phyloP scores from a whole-genome alignment of 2,329 filamentous ascomycete genomes.

The Aspergillus latus region DNA sequence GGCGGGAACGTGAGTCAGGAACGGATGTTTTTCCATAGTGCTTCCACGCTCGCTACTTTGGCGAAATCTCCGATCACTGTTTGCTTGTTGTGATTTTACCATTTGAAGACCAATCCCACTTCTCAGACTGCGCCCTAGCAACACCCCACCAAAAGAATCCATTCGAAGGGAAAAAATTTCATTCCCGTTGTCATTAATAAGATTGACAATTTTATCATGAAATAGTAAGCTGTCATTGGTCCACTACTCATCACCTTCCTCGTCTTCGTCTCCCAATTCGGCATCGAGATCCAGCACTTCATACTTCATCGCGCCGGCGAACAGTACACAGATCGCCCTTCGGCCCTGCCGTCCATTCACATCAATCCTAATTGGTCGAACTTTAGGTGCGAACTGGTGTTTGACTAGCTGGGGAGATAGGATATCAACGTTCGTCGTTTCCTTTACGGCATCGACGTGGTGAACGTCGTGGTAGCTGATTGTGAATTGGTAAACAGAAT shows the following conservation, averaged over 20 bases:
- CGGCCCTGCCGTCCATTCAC: constrained; percentile 58
- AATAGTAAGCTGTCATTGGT: neutral
- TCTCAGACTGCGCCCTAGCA: constrained; percentile 31
- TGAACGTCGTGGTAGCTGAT: constrained; percentile 25
- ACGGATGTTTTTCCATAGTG: neutral
- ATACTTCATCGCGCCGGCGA: constrained; percentile 54
- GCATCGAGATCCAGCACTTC: constrained; percentile 58
- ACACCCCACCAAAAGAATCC: constrained; percentile 20
- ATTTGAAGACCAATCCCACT: constrained; percentile 26
- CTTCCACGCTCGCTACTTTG: neutral
- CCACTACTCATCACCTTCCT: constrained; percentile 4
- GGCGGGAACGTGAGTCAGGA: neutral
- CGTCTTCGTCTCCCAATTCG: constrained; percentile 31
- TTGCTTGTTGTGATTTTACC: constrained; percentile 42
- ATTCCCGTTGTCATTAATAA: neutral
- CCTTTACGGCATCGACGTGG: constrained; percentile 13
- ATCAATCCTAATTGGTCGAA: constrained; percentile 50
- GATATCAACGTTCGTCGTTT: constrained; percentile 23
- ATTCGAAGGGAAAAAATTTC: constrained; percentile 7
- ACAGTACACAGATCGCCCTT: constrained; percentile 56
- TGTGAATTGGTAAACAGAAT: constrained; percentile 14
- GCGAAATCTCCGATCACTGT: constrained; percentile 21
- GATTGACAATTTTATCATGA: neutral
- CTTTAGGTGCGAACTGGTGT: constrained; percentile 52
- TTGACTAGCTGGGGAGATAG: constrained; percentile 31